These are phyloP conservation scores for Fistulina hepatica DNA, from an alignment of 1,284 basidiomycete genomes.

Conservation along the genomic window DNA sequence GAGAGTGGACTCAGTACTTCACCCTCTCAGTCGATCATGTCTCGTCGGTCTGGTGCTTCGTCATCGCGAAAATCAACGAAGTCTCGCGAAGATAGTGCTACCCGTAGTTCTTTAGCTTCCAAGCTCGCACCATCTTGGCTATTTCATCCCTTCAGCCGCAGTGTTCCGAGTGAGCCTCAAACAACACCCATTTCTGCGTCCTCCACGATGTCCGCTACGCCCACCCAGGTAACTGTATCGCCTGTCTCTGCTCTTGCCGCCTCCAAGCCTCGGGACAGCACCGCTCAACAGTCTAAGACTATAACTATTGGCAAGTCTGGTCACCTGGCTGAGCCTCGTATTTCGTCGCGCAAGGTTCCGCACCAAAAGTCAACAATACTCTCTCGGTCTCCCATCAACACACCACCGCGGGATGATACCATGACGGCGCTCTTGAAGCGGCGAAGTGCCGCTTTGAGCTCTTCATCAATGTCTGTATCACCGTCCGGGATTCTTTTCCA, in stretches of 20 bases:
- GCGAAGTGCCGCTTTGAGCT: slow-evolving; percentile 35
- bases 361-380: no score
- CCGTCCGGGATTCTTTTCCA: slow-evolving; percentile 39
- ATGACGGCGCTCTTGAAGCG: slow-evolving; percentile 39
- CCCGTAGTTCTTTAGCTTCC: slow-evolving; percentile 36
- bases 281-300: no score
- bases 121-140: slow-evolving; percentile 65
- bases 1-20: slow-evolving; percentile 44
- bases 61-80: slow-evolving; percentile 24
- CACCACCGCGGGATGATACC: slow-evolving; percentile 56
- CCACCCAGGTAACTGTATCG: slow-evolving; percentile 22
- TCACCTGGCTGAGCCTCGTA: no score
- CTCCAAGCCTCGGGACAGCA: no score
- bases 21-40: slow-evolving; percentile 59
- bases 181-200: slow-evolving; percentile 42
- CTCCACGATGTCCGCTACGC: slow-evolving; percentile 15
- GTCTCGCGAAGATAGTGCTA: slow-evolving; percentile 20
- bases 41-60: slow-evolving; percentile 40
- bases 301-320: no score
- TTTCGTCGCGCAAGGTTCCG: no score
- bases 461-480: slow-evolving; percentile 32
- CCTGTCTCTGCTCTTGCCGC: slow-evolving; percentile 19
- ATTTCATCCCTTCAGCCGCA: slow-evolving; percentile 55
- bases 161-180: slow-evolving; percentile 48
- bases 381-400: slow-evolving; percentile 52